Evolutionary conservation across 768 basidiomycete genomes (phyloP).

Genomic region (Suillus bovinus): DNA sequence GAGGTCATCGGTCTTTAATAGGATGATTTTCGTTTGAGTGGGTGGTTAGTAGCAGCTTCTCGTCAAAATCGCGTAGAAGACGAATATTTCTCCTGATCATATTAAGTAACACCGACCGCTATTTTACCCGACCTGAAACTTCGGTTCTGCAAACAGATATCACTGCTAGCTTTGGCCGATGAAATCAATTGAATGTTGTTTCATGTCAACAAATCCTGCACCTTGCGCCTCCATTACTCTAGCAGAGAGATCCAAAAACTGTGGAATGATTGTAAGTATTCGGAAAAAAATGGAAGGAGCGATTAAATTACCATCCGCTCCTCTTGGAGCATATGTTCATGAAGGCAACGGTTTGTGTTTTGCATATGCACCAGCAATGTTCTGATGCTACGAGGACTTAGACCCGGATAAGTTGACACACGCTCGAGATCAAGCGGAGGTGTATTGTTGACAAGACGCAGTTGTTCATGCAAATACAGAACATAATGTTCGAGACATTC

Average conservation of each 20-base stretch:
- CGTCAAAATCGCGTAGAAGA: too few relatives aligned
- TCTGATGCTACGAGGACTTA: slow-evolving; percentile 65
- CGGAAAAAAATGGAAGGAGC: not conserved
- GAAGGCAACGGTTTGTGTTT: slow-evolving; percentile 49
- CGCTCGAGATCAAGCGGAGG: slow-evolving; percentile 50
- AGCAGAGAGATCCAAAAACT: slow-evolving; percentile 32
- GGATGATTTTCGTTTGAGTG: too few relatives aligned
- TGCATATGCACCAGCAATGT: slow-evolving; percentile 75
- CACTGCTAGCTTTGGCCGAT: slow-evolving; percentile 10
- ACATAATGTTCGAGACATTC: slow-evolving; percentile 76
- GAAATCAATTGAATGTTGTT: slow-evolving; percentile 33
- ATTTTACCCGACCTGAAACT: too few relatives aligned
- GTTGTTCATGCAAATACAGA: slow-evolving; percentile 61
- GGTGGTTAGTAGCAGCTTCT: too few relatives aligned
- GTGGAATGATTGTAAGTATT: not conserved
- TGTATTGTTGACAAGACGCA: slow-evolving; percentile 47
- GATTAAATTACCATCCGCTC: slow-evolving; percentile 50
- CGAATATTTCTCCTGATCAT: too few relatives aligned
- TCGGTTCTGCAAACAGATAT: too few relatives aligned
- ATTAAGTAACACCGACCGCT: too few relatives aligned
- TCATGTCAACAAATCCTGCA: slow-evolving; percentile 22
- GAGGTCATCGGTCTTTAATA: too few relatives aligned
- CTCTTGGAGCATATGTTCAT: slow-evolving; percentile 49
- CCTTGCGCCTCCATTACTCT: slow-evolving; percentile 30
- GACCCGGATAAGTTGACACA: slow-evolving; percentile 50